Evolutionary conservation across 2,329 filamentous ascomycete species (phyloP).

Genomic region (Alternaria novae-zelandiae): DNA sequence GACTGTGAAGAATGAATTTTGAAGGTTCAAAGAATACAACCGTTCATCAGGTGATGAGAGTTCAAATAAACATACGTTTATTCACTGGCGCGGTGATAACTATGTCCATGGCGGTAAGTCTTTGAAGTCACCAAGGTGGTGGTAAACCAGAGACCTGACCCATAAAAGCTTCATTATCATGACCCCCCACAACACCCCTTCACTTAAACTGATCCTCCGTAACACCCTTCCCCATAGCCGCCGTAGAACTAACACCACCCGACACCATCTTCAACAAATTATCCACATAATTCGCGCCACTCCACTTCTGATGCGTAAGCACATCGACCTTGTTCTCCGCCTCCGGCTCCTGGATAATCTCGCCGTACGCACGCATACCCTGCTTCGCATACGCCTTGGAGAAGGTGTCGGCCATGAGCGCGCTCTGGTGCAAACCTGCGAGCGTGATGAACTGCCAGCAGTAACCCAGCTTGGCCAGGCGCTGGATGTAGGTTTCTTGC

Average conservation of each 20-base stretch:
- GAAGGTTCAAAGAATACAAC: neutral
- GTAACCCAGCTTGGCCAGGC: slow-evolving; percentile 87
- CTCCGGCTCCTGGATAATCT: slow-evolving; percentile 97
- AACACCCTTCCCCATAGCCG: slow-evolving; percentile 96
- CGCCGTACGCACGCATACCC: slow-evolving; percentile 96
- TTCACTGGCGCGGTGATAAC: neutral
- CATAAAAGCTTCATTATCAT: neutral
- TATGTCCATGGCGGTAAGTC: neutral
- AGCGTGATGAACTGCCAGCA: slow-evolving; percentile 99
- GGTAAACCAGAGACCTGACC: neutral
- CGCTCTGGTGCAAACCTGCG: slow-evolving; percentile 93
- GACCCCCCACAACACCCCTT: neutral
- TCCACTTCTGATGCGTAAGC: slow-evolving; percentile 99
- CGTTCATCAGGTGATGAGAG: no score
- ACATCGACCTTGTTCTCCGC: slow-evolving; percentile 91
- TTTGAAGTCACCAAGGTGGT: no score
- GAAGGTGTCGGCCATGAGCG: slow-evolving; percentile 89
- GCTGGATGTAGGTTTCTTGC: slow-evolving; percentile 96
- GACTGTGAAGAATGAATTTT: neutral
- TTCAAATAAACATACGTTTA: neutral
- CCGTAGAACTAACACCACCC: slow-evolving; percentile 87
- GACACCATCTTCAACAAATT: slow-evolving; percentile 97
- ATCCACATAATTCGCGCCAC: slow-evolving; percentile 91
- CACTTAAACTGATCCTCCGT: slow-evolving; percentile 94
- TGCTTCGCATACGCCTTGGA: slow-evolving; percentile 78